These are phyloP conservation scores for Sesbania bispinosa DNA, from an alignment of 306 rosid genomes.

Conservation along the genomic window DNA sequence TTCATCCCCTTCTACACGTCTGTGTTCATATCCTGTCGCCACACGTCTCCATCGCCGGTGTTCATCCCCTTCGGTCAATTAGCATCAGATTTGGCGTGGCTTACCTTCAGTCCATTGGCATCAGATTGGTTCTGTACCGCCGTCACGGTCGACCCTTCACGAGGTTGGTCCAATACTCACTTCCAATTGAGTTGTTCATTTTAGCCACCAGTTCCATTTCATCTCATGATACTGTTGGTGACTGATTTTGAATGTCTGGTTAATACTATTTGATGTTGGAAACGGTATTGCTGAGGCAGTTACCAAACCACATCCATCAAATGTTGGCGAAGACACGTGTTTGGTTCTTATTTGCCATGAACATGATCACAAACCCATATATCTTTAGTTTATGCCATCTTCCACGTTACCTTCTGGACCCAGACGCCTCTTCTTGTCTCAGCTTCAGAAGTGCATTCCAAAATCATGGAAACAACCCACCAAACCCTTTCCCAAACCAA, in stretches of 20 bases:
- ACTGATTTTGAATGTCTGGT: not conserved
- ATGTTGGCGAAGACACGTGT: conserved; percentile 37
- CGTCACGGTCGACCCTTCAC: too few species aligned
- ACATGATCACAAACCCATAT: not conserved
- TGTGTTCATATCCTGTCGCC: too few species aligned
- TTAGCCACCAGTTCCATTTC: too few species aligned
- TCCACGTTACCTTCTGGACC: conserved; percentile 14
- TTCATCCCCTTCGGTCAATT: too few species aligned
- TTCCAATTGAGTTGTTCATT: too few species aligned
- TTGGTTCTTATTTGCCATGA: conserved; percentile 36
- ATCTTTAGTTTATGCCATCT: conserved; percentile 44
- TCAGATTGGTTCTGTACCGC: too few species aligned
- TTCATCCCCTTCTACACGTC: too few species aligned
- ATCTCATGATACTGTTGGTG: too few species aligned
- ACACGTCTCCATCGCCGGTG: too few species aligned
- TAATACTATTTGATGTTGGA: not conserved
- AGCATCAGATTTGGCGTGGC: too few species aligned
- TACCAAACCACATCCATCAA: not conserved
- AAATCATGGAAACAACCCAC: conserved; percentile 43
- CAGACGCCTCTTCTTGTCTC: conserved; percentile 34
- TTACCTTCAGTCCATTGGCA: too few species aligned
- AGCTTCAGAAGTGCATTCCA: conserved; percentile 46
- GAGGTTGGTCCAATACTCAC: too few species aligned
- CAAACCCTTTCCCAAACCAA: conserved; percentile 15
- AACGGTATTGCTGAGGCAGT: not conserved